Base-by-base conservation (phyloP, 2,329 filamentous ascomycete genomes). In the Cladorrhinum sp. region DNA sequence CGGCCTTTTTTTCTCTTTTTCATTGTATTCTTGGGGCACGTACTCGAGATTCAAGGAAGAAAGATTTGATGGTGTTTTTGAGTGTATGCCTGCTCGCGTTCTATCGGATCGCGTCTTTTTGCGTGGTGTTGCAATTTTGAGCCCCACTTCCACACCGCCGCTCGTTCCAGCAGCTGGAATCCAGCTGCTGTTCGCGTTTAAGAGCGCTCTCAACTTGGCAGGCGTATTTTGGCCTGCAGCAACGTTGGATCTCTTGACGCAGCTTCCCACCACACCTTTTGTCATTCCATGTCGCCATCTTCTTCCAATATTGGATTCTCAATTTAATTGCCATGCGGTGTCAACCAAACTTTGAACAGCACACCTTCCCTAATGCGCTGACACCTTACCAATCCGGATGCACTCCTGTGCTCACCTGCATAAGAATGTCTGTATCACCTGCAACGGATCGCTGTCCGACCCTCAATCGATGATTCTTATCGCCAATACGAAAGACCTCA, bases 1-100 rank as follows among this genome's bases (percentile, higher is more conserved):
- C 91, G 90, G 82, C 75, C 67, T 74, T 68, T 73, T 36, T 82
- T 80, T 76, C 67, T 71, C 70, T 78, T 78, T 85, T 85, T 84
- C 80, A 77, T 82, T 84, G 71, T 75, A 73, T n/a, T 69, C 73
- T 70, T 67, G 77, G 74, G n/a, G 80, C 78, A 77, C 72, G 41
- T 73, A 32, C 78, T 74, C 69, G 68, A 73, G 79, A 60, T 64
- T 77, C 71, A 79, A 85, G 71, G 84, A 85, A 85, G 81, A 80
- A 74, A 64, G 27, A 18, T 24, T 12, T 7, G 25, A 2, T 23
- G 29, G 27, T 25, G 25, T 23, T 38, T 12, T n/a, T 13, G 22
- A 18, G 20, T 27, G 54, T 32, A 24, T 32, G 41, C 24, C 38
- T 24, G 10, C 25, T 45, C 32, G 12, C 10, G 16, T 36, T 36